phyloP scores from a whole-genome alignment of 306 rosid genomes.

The Corylus americana region DNA sequence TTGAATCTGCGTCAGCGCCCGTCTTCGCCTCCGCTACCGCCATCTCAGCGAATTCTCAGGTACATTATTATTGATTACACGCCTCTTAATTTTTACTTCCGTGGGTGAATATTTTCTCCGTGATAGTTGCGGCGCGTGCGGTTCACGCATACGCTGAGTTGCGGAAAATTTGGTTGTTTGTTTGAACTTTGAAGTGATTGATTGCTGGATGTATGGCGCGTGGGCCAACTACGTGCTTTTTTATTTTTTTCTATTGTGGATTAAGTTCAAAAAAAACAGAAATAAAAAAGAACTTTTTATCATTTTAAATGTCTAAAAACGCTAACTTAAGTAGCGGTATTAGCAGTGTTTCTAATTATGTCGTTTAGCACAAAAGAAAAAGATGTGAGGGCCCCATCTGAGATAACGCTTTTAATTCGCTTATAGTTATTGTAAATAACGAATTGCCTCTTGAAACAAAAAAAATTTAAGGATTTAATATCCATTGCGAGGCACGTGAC shows the following conservation, averaged over 20 bases:
- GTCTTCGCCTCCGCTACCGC: slow-evolving; percentile 71
- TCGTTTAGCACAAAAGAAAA: too few relatives aligned
- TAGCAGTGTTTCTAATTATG: too few relatives aligned
- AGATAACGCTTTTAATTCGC: too few relatives aligned
- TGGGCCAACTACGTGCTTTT: slow-evolving; percentile 1
- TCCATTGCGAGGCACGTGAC: too few relatives aligned
- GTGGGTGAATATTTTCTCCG: background rate
- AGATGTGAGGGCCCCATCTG: too few relatives aligned
- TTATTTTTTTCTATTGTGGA: background rate
- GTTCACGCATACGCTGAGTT: background rate
- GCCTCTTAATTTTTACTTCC: background rate
- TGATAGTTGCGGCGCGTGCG: background rate
- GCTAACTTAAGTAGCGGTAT: background rate
- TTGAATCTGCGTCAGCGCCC: slow-evolving; percentile 84
- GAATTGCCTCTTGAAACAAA: too few relatives aligned
- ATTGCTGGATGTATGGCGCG: slow-evolving; percentile 8
- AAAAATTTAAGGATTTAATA: too few relatives aligned
- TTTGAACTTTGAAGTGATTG: background rate
- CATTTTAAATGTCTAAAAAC: background rate
- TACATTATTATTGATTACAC: background rate
- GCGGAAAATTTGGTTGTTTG: background rate
- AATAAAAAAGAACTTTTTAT: too few relatives aligned
- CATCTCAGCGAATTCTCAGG: slow-evolving; percentile 74
- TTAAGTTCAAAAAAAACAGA: too few relatives aligned
- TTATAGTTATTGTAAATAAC: too few relatives aligned